Evolutionary conservation across 148 eudicot genomes (phyloP), one percentile per base, ranked within the genome.

Genomic region (Camellia japonica): DNA sequence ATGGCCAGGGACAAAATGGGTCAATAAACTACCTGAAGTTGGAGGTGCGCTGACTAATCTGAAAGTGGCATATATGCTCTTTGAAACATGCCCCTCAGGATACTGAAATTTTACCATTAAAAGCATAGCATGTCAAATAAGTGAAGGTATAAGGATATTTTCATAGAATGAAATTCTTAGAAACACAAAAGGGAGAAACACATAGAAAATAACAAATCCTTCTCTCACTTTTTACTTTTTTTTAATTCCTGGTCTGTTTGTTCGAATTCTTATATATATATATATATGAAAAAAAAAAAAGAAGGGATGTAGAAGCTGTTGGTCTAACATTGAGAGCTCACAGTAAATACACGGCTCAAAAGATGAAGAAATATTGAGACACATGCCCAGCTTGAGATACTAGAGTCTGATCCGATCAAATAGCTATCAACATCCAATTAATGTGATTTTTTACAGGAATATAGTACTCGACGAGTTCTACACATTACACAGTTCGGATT

Each of bases 21-120:
- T 76, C 52, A 92, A 78, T 78, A 85, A 81, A 51, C 82, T 85
- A 79, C 88, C 64, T 64, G 93, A 86, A 80, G 82, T 76, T 74
- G 94, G 84, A 85, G 90, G 83, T 67, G 81, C 38, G 79, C 78
- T 84, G 63, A 83, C 87, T 85, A 96, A 70, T 86, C 71, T 92
- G 84, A 96, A 96, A 87, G 85, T 84, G 20, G 90, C 38, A 82
- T 96, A 96, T 73, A 94, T 87, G 88, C 99, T 93, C 88, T 84
- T 91, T 76, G 98, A 94, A 82, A 94, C 73, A 69, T 96, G 99
- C 43, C 88, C 97, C 88, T 96, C 99, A 3, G 98, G 98, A 85
- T 96, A 96, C 92, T 91, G 91, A 52, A 49, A 20, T 8, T 20
- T 70, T 47, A 38, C 38, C 16, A 2, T 23, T 76, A 11, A 42